A percentile compares a stretch with the other conserved stretches of the same genome.
These are phyloP conservation scores for Phaeosphaeria sp. DNA, from an alignment of 2,329 filamentous ascomycete genomes.

Conservation along the genomic window DNA sequence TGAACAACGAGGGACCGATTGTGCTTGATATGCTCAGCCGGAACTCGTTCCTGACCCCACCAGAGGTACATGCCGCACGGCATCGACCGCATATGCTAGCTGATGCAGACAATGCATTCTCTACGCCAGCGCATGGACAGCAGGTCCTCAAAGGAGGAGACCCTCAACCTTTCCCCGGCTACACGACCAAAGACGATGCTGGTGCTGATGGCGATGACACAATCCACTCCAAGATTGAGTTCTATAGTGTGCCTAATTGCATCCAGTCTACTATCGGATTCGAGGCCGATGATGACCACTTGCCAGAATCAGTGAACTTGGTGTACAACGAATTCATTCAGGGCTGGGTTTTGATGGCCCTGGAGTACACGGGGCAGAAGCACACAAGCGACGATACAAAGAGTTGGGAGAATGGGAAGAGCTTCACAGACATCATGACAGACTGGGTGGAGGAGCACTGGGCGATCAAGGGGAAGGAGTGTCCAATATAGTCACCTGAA, in stretches of 20 bases:
- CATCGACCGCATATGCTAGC: conserved; percentile 27
- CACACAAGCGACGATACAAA: conserved; percentile 59
- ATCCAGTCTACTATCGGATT: conserved; percentile 75
- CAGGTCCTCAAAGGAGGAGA: conserved; percentile 9
- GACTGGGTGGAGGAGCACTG: conserved; percentile 66
- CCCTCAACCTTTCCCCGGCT: conserved; percentile 69
- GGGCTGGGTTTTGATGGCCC: conserved; percentile 77
- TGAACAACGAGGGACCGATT: conserved; percentile 65
- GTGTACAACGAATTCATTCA: conserved; percentile 93
- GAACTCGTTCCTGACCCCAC: conserved; percentile 51
- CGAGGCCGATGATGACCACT: conserved; percentile 39
- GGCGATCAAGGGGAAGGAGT: conserved; percentile 38
- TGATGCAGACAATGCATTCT: conserved; percentile 4
- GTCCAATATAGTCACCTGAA: conserved; percentile 12
- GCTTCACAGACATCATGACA: conserved; percentile 64
- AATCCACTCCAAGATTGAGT: conserved; percentile 74
- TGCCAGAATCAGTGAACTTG: conserved; percentile 79
- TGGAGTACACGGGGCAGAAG: conserved; percentile 66
- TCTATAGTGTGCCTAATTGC: conserved; percentile 82
- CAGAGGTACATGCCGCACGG: conserved; percentile 50
- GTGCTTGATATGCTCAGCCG: conserved; percentile 41
- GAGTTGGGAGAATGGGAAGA: conserved; percentile 60
- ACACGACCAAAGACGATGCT: conserved; percentile 86
- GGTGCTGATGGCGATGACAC: conserved; percentile 90
- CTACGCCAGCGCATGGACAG: conserved; percentile 14